These are phyloP conservation scores for Fraxinus anomala DNA, from an alignment of 257 asterid genomes.

Conservation along the genomic window DNA sequence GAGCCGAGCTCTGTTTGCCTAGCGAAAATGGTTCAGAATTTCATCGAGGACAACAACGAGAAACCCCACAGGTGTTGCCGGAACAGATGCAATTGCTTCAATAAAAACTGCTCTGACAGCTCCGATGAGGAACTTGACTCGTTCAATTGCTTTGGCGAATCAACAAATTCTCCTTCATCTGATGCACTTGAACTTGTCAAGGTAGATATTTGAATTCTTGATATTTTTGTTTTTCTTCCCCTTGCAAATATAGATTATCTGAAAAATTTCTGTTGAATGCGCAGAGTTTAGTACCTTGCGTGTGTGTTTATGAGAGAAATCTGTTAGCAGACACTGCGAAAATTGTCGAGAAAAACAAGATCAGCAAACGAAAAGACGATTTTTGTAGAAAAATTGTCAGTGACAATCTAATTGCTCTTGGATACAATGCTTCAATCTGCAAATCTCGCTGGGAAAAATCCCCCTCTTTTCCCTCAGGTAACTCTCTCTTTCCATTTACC, in stretches of 20 bases:
- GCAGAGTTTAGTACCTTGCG: constrained; percentile 72
- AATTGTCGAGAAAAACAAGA: constrained; percentile 67
- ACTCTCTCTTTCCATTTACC: neutral
- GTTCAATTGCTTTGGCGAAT: constrained; percentile 43
- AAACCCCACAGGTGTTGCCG: constrained; percentile 56
- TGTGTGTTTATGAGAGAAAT: constrained; percentile 56
- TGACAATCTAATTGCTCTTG: constrained; percentile 66
- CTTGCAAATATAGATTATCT: constrained; percentile 12
- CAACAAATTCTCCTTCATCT: constrained; percentile 26
- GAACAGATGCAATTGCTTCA: constrained; percentile 72
- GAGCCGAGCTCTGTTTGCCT: constrained; percentile 87
- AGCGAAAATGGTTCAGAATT: constrained; percentile 82
- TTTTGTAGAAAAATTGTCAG: constrained; percentile 52
- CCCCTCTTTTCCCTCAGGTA: constrained; percentile 68
- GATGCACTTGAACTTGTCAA: constrained; percentile 64
- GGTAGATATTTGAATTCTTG: constrained; percentile 37
- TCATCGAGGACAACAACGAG: constrained; percentile 68
- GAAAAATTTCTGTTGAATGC: constrained; percentile 19
- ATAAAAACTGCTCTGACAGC: constrained; percentile 56
- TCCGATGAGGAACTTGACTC: constrained; percentile 75
- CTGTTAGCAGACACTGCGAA: constrained; percentile 66
- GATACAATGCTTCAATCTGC: constrained; percentile 86
- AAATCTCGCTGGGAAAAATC: constrained; percentile 80
- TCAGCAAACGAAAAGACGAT: constrained; percentile 52
- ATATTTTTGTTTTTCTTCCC: neutral